Conservation (phyloP, 139 green algal genomes). For the Nannochloris sp. region DNA sequence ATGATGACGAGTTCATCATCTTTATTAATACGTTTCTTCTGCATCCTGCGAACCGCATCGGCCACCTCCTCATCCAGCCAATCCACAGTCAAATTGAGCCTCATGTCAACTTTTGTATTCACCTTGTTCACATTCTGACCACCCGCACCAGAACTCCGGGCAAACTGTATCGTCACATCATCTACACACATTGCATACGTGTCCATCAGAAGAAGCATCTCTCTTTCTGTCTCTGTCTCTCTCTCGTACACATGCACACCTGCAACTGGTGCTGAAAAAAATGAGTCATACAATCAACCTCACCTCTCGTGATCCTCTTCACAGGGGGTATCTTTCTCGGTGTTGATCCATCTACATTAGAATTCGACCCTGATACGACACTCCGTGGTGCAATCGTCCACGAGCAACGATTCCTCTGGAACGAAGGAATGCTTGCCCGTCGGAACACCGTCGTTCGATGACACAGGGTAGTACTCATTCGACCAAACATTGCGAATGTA, state of each 20-base stretch:
- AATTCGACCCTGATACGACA: too few relatives aligned
- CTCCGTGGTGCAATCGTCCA: too few relatives aligned
- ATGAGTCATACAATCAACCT: not conserved
- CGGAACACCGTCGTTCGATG: too few relatives aligned
- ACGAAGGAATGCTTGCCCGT: too few relatives aligned
- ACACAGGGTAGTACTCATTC: too few relatives aligned
- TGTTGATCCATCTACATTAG: too few relatives aligned
- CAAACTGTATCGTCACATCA: constrained; percentile 83
- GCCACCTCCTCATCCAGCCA: constrained; percentile 77
- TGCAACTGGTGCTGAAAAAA: not conserved
- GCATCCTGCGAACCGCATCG: constrained; percentile 53
- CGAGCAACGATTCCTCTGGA: too few relatives aligned
- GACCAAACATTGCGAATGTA: too few relatives aligned
- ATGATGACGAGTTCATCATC: constrained; percentile 83
- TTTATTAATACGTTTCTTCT: constrained; percentile 90
- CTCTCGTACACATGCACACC: too few relatives aligned
- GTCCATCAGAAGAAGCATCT: not conserved
- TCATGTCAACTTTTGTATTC: constrained; percentile 96
- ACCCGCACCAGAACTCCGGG: constrained; percentile 76
- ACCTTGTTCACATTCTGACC: constrained; percentile 96
- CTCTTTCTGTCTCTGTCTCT: not conserved
- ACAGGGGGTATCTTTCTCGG: not conserved
- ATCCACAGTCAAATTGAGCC: constrained; percentile 56
- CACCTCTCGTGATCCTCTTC: constrained; percentile 19
- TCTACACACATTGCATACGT: constrained; percentile 39